Evolutionary conservation across 2,329 filamentous ascomycete genomes (phyloP).

Genomic region (Penicillium sp.): DNA sequence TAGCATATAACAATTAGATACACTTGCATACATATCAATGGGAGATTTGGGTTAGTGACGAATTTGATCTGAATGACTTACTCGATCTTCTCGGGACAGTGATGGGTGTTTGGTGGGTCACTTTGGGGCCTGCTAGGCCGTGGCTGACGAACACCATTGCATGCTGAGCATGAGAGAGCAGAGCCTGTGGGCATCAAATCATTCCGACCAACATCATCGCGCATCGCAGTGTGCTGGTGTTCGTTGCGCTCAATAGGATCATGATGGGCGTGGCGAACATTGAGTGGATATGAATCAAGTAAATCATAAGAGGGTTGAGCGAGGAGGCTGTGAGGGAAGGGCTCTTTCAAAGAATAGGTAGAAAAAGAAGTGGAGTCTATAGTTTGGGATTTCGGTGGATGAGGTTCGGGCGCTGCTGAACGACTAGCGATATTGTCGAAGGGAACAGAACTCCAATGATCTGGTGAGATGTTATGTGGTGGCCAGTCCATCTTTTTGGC

Average conservation of each 20-base stretch:
- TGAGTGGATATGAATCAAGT: background rate
- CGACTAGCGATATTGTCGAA: background rate
- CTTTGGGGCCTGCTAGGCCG: too few relatives aligned
- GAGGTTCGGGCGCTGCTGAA: background rate
- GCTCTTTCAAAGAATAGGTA: background rate
- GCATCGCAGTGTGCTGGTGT: background rate
- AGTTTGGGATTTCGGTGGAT: background rate
- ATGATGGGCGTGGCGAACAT: background rate
- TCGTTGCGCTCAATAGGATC: background rate
- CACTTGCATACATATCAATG: too few relatives aligned
- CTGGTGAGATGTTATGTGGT: background rate
- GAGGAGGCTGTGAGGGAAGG: background rate
- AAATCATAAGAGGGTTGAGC: background rate
- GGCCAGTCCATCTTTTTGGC: too few relatives aligned
- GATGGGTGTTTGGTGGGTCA: too few relatives aligned
- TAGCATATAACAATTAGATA: too few relatives aligned
- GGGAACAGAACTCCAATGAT: background rate
- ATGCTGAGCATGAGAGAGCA: background rate
- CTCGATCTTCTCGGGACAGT: too few relatives aligned
- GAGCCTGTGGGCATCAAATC: fast-evolving
- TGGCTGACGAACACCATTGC: background rate
- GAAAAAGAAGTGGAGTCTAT: background rate
- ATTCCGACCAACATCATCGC: background rate
- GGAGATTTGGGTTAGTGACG: too few relatives aligned
- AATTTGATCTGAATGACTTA: too few relatives aligned